Conservation (phyloP, 331 rosid genomes). For the Erythrophleum ivorense region DNA sequence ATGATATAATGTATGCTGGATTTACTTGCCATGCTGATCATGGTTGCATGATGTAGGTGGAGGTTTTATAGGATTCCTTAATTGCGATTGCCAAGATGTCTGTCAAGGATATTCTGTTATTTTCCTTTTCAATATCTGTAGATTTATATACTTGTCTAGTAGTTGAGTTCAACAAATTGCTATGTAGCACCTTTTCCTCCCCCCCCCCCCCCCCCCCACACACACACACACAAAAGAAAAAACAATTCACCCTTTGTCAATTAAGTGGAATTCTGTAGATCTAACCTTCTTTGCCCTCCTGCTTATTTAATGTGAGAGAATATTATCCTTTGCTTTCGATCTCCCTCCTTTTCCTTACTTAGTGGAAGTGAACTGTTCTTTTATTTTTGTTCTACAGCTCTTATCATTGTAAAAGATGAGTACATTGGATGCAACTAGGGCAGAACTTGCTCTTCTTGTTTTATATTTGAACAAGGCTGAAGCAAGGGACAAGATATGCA, state of each 20-base stretch:
- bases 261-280: neutral
- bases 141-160: neutral
- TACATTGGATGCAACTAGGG: slow-evolving; percentile 86
- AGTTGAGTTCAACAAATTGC: slow-evolving; percentile 13
- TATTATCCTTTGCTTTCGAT: slow-evolving; percentile 2
- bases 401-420: slow-evolving; percentile 64
- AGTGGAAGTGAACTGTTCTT: slow-evolving; percentile 30
- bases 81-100: slow-evolving; percentile 22
- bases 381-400: slow-evolving; percentile 42
- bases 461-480: slow-evolving; percentile 94
- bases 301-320: slow-evolving; percentile 5
- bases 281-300: slow-evolving; percentile 14
- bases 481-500: slow-evolving; percentile 97
- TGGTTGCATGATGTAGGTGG: slow-evolving; percentile 25
- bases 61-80: slow-evolving; percentile 11
- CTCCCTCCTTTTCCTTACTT: slow-evolving; percentile 12
- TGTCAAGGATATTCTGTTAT: neutral
- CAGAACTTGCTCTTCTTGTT: slow-evolving; percentile 88
- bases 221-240: no score
- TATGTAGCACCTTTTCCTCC: neutral
- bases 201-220: no score
- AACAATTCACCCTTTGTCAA: neutral
- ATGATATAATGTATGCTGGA: slow-evolving; percentile 17
- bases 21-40: neutral
- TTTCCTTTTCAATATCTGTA: neutral